Base-by-base conservation (phyloP, 768 basidiomycete genomes). In the Dictyophora rubrovolvata region DNA sequence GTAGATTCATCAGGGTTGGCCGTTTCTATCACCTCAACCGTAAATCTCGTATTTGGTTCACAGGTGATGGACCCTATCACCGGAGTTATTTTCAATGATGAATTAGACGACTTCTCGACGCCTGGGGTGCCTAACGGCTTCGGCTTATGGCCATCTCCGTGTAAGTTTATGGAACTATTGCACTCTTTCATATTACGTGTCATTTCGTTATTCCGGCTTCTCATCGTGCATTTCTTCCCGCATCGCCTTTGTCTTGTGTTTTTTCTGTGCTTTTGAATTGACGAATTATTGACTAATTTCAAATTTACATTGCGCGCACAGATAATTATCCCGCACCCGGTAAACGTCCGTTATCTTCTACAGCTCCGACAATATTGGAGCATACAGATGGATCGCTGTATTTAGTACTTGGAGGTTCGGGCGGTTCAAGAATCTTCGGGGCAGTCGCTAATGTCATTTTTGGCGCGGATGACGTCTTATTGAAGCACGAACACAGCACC, bases 21-120 rank as follows among this genome's bases (percentile, higher is more conserved):
- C 0, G 90, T 93, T 5, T 70, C 87, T 16, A 66, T 97, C 35
- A 96, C 94, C 1, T 86, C 89, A 3, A 94, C 94, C 0, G 85
- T 97, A 50, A 98, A 98, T 69, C 71, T 86, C 0, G 74, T 94
- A 17, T 98, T 95, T 70, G 95, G 94, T 16, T 93, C 90, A 1
- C 80, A 78, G 59, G 89, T 97, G 1, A 75, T 95, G 63, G 93
- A 95, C 70, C 80, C 87, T 0, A 79, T 83, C 54, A 96, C 93
- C 0, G 94, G 95, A 0, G 78, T 98, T 28, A 79, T 98, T 54
- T 71, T 97, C 47, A 97, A 97, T 65, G 84, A 98, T 66, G 90
- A 95, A 76, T 83, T 92, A 88, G 90, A 93, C 62, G 95, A 98
- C 70, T 97, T 97, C 69, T 88, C 92, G 11, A 85, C 75, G 0